Evolutionary conservation across 306 rosid species (phyloP).

Genomic region (Bauhinia variegata): DNA sequence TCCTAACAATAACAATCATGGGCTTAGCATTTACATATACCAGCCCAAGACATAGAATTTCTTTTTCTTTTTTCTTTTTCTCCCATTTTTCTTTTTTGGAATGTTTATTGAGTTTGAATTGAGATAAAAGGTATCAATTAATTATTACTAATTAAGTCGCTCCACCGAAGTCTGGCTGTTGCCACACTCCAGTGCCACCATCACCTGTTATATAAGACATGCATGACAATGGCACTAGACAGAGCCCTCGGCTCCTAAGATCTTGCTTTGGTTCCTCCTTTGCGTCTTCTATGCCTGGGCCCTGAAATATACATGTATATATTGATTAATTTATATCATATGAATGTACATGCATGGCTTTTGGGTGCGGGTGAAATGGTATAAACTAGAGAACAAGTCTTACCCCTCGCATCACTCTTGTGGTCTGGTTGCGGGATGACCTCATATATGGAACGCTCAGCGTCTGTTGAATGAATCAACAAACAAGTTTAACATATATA

Average conservation of each 20-base stretch:
- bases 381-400: background rate
- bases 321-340: background rate
- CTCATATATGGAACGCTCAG: constrained; percentile 92
- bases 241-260: constrained; percentile 81
- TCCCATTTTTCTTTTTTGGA: background rate
- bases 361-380: too few relatives aligned
- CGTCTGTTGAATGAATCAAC: constrained; percentile 54
- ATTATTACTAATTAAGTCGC: constrained; percentile 31
- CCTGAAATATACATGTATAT: constrained; percentile 48
- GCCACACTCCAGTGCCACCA: constrained; percentile 50
- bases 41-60: background rate
- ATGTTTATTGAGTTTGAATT: background rate
- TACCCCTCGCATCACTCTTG: constrained; percentile 63
- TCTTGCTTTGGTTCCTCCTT: constrained; percentile 55
- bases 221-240: constrained; percentile 83
- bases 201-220: constrained; percentile 73
- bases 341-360: background rate
- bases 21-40: background rate
- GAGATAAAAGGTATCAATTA: background rate
- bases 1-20: constrained; percentile 25
- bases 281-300: constrained; percentile 33
- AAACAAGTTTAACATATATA: background rate
- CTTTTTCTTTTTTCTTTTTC: background rate
- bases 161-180: constrained; percentile 57
- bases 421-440: constrained; percentile 52